Conservation (phyloP, 2,329 filamentous ascomycete genomes). For the Fusarium sp. region DNA sequence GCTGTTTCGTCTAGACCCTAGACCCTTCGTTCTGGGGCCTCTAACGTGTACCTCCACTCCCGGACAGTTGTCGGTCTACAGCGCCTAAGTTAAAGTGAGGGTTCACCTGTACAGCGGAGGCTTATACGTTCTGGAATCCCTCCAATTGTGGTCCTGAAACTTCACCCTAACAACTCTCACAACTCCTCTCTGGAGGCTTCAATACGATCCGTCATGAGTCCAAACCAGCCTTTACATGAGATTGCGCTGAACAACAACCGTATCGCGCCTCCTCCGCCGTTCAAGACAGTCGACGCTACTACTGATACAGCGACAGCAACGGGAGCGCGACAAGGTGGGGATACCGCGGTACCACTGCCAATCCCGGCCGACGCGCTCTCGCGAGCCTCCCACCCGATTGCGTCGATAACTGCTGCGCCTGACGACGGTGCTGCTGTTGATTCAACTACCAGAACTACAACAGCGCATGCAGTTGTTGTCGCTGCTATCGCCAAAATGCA, state of each 20-base stretch:
- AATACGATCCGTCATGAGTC: constrained; percentile 35
- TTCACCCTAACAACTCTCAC: constrained; percentile 22
- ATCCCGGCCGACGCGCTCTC: constrained; percentile 43
- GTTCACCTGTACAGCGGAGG: constrained; percentile 25
- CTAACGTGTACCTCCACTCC: constrained; percentile 24
- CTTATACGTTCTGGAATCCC: constrained; percentile 33
- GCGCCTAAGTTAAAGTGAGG: constrained; percentile 19
- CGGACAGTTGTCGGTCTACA: constrained; percentile 25
- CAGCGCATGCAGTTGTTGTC: constrained; percentile 28
- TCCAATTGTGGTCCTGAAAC: constrained; percentile 26
- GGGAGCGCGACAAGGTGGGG: constrained; percentile 45
- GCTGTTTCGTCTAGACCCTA: constrained; percentile 38
- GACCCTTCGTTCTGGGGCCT: constrained; percentile 27
- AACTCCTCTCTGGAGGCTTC: constrained; percentile 15
- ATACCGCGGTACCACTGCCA: constrained; percentile 44
- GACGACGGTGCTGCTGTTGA: constrained; percentile 18
- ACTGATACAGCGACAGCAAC: constrained; percentile 26
- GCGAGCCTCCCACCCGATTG: constrained; percentile 42
- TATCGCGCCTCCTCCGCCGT: constrained; percentile 36
- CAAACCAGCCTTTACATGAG: constrained; percentile 39
- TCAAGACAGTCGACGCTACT: constrained; percentile 29
- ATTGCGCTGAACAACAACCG: constrained; percentile 38
- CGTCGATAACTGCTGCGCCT: constrained; percentile 29
- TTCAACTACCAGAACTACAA: constrained; percentile 24
- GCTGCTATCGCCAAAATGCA: constrained; percentile 28